Conservation (phyloP, 495 filamentous ascomycete genomes). For the Aspergillus homomorphus region DNA sequence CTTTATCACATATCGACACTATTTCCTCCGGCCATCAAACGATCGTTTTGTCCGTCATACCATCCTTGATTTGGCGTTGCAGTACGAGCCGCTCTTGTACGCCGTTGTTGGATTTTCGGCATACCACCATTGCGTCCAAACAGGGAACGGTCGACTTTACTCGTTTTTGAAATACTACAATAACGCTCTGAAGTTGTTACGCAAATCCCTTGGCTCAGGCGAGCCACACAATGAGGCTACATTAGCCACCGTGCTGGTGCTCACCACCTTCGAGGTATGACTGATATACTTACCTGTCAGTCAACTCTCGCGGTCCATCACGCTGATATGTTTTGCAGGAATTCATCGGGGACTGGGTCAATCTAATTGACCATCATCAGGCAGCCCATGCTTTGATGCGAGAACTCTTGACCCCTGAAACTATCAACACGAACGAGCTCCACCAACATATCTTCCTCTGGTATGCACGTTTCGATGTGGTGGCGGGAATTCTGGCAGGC, state of each 20-base stretch:
- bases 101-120: conserved; percentile 89
- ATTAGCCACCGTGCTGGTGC: conserved; percentile 82
- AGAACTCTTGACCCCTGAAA: conserved; percentile 72
- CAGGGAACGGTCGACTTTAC: conserved; percentile 65
- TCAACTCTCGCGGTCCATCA: conserved; percentile 5
- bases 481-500: conserved; percentile 77
- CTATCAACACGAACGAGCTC: conserved; percentile 64
- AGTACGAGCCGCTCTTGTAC: conserved; percentile 79
- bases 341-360: conserved; percentile 91
- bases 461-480: conserved; percentile 88
- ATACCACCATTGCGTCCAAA: conserved; percentile 74
- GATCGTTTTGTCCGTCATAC: conserved; percentile 68
- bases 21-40: conserved; percentile 65
- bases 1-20: conserved; percentile 75
- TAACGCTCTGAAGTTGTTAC: conserved; percentile 72
- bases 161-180: conserved; percentile 90
- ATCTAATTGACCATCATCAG: conserved; percentile 86
- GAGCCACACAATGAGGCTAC: conserved; percentile 71
- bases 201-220: conserved; percentile 64
- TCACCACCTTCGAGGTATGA: conserved; percentile 88
- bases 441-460: conserved; percentile 72
- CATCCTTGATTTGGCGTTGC: conserved; percentile 67
- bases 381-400: conserved; percentile 80
- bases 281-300: neutral
- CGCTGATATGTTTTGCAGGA: conserved; percentile 56